Evolutionary conservation across 805 yeast genomes (phyloP), one percentile per base, ranked within the genome.

Genomic region (Yarrowia sp.): DNA sequence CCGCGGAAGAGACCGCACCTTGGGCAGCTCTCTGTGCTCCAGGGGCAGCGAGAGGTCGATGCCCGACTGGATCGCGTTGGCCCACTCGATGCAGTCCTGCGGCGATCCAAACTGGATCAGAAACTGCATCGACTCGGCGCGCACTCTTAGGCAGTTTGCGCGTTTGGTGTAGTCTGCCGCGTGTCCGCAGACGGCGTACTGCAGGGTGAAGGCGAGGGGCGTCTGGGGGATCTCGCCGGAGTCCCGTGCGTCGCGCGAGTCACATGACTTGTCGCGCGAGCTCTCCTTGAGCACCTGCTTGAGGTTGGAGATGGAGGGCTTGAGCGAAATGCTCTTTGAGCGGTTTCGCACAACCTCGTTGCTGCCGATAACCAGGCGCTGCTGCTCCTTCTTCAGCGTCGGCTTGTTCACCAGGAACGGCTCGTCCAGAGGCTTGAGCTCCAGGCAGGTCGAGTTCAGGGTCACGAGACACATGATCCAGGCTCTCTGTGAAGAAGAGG

Each of bases 41-140:
- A 93, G 70, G 65, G 94, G 97, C 56, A 91, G 77, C 2, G 97
- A 78, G 31, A 92, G 82, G 67, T 88, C 94, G 56, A 86, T 86
- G 0, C 94, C 97, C 10, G 85, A 81, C 61, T 83, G 82, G 16
- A 94, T 64, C 46, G 84, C 85, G 68, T 82, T 79, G 63, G 89
- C 81, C 97, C 97, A 93, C 39, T 82, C 82, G 58, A 93, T 82
- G 79, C 90, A 80, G 35, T 84, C 86, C 67, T 83, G 84, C 4
- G 86, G 80, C 41, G 80, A 77, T 1, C 81, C 72, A 68, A 89
- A 89, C 62, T 83, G 84, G 2, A 93, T 66, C 41, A 93, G 71
- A 65, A 90, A 80, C 72, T 93, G 98, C 72, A 89, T 91, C 38
- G 86, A 81, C 73, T 93, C 98, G 35, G 87, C 81, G 19, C 99